These are phyloP conservation scores for Fomitopsis pulvina DNA, from an alignment of 768 basidiomycete species.

Conservation along the genomic window DNA sequence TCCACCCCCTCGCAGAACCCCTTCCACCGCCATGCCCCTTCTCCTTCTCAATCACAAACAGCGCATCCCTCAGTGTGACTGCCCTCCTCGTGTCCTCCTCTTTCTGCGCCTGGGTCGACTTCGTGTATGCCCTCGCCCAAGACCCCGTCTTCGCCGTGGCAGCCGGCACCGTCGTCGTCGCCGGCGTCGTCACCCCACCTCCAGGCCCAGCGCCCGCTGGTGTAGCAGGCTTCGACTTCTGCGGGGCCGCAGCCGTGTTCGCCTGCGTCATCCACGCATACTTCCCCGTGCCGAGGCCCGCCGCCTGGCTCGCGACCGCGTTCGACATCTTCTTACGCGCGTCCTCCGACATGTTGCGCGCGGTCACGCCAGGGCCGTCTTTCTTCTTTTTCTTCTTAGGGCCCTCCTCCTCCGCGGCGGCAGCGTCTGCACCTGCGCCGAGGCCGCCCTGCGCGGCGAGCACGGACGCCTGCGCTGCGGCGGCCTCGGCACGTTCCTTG, in stretches of 20 bases:
- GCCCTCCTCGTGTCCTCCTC: constrained; percentile 55
- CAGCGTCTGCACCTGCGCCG: constrained; percentile 25
- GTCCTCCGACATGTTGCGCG: constrained; percentile 87
- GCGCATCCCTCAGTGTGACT: constrained; percentile 71
- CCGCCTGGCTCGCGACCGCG: constrained; percentile 81
- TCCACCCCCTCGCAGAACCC: constrained; percentile 69
- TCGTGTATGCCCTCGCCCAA: constrained; percentile 59
- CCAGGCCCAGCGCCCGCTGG: constrained; percentile 20
- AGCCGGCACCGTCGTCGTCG: constrained; percentile 27
- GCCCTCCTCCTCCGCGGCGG: constrained; percentile 43
- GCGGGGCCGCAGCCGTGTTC: constrained; percentile 36
- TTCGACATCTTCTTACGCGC: constrained; percentile 90
- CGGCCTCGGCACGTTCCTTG: constrained; percentile 68
- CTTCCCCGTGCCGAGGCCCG: constrained; percentile 68
- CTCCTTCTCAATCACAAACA: constrained; percentile 84
- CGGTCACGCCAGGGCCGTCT: constrained; percentile 78
- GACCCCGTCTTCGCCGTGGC: constrained; percentile 24
- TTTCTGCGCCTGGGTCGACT: constrained; percentile 22
- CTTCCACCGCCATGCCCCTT: constrained; percentile 77
- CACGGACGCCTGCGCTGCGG: constrained; percentile 61
- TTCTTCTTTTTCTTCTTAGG: constrained; percentile 75
- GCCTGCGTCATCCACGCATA: constrained; percentile 87
- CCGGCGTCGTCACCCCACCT: constrained; percentile 21
- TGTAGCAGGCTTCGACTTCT: constrained; percentile 25
- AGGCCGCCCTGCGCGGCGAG: constrained; percentile 47